Conservation (phyloP, 73 alveolate species). For the Paramecium primaurelia region DNA sequence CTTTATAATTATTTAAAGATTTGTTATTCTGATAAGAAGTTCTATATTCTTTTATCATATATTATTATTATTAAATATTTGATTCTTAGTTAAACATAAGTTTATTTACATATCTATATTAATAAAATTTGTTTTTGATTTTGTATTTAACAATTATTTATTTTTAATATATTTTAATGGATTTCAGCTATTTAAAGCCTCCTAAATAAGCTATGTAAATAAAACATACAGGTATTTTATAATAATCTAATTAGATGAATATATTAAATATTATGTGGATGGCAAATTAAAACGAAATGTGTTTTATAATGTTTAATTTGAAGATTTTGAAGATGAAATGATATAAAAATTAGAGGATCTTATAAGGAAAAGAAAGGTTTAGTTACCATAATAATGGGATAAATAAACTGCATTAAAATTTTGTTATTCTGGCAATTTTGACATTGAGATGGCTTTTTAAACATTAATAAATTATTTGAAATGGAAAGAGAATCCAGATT, state of each 20-base stretch:
- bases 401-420: background rate
- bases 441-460: background rate
- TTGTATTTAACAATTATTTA: background rate
- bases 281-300: background rate
- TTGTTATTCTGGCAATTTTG: background rate
- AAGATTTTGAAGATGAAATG: background rate
- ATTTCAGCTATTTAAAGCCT: background rate
- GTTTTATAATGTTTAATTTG: conserved; percentile 31
- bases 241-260: background rate
- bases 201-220: conserved; percentile 9
- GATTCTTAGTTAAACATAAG: background rate
- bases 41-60: background rate
- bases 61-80: background rate
- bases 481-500: background rate
- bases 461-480: background rate
- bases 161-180: background rate
- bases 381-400: background rate
- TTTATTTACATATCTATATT: background rate
- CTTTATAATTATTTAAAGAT: background rate
- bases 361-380: background rate
- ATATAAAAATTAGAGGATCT: background rate
- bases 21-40: background rate
- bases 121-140: background rate
- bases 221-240: background rate
- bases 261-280: background rate